Evolutionary conservation across 176 grass and related monocot species (phyloP).

Genomic region (Avena insularis): DNA sequence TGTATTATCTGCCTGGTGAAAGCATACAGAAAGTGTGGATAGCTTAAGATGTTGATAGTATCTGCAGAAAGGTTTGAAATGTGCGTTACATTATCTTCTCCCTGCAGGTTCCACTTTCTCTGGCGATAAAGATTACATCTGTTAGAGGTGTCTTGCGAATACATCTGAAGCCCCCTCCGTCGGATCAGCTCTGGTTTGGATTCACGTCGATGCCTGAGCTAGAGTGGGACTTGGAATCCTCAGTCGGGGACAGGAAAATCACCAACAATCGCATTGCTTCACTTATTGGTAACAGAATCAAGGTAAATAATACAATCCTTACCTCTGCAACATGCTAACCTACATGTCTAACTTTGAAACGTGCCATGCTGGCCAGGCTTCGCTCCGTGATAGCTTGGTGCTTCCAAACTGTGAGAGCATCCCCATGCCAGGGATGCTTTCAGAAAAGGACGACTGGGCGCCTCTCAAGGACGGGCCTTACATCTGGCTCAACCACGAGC

Average conservation of each 20-base stretch:
- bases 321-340: slow-evolving; percentile 4
- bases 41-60: neutral
- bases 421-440: slow-evolving; percentile 79
- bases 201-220: slow-evolving; percentile 85
- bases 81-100: slow-evolving; percentile 25
- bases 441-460: slow-evolving; percentile 89
- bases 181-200: slow-evolving; percentile 96
- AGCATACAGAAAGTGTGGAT: neutral
- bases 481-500: slow-evolving; percentile 71
- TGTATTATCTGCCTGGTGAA: slow-evolving; percentile 29
- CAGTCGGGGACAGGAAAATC: slow-evolving; percentile 86
- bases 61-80: neutral
- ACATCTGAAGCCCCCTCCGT: slow-evolving; percentile 86
- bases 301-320: slow-evolving; percentile 57
- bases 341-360: slow-evolving; percentile 33
- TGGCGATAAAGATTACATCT: slow-evolving; percentile 72
- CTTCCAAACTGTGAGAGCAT: slow-evolving; percentile 93
- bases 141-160: slow-evolving; percentile 73
- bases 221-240: slow-evolving; percentile 91
- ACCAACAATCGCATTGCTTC: slow-evolving; percentile 72
- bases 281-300: slow-evolving; percentile 78
- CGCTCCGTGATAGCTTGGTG: slow-evolving; percentile 69
- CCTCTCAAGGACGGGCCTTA: slow-evolving; percentile 78
- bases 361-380: slow-evolving; percentile 55
- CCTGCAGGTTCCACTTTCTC: slow-evolving; percentile 82